phyloP scores from a whole-genome alignment of 2,329 filamentous ascomycete genomes.

The Leptographium galeiforme region DNA sequence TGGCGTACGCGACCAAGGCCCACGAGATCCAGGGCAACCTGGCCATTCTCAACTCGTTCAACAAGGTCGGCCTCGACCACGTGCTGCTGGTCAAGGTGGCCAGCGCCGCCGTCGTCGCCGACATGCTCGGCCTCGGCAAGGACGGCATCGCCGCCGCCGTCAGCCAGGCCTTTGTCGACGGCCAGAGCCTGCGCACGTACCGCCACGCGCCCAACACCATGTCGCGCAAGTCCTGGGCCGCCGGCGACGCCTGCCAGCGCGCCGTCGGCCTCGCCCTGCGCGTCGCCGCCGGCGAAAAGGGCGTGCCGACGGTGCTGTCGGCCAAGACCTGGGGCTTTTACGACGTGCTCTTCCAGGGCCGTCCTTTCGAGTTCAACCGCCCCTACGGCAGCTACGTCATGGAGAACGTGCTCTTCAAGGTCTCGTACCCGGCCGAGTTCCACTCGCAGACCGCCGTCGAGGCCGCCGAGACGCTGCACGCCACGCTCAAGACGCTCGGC shows the following conservation, averaged over 20 bases:
- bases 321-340: slow-evolving; percentile 97
- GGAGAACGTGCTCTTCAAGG: slow-evolving; percentile 99
- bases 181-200: slow-evolving; percentile 92
- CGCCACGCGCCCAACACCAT: slow-evolving; percentile 97
- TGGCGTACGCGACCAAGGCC: slow-evolving; percentile 98
- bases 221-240: slow-evolving; percentile 98
- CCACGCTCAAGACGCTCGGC: slow-evolving; percentile 68
- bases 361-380: slow-evolving; percentile 91
- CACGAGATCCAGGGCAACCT: slow-evolving; percentile 98
- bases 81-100: slow-evolving; percentile 97
- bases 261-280: slow-evolving; percentile 85
- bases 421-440: slow-evolving; percentile 76
- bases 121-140: slow-evolving; percentile 84
- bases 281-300: slow-evolving; percentile 81
- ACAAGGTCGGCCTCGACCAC: slow-evolving; percentile 96
- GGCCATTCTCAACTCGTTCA: slow-evolving; percentile 94
- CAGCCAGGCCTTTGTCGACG: slow-evolving; percentile 95
- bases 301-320: slow-evolving; percentile 82
- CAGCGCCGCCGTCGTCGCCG: slow-evolving; percentile 82
- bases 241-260: slow-evolving; percentile 92
- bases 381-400: slow-evolving; percentile 97
- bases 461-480: slow-evolving; percentile 77
- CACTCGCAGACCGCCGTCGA: slow-evolving; percentile 98
- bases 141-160: slow-evolving; percentile 89
- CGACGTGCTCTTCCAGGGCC: slow-evolving; percentile 92